phyloP scores from a whole-genome alignment of 1,284 basidiomycete species.

The Cutaneotrichosporon sp. region DNA sequence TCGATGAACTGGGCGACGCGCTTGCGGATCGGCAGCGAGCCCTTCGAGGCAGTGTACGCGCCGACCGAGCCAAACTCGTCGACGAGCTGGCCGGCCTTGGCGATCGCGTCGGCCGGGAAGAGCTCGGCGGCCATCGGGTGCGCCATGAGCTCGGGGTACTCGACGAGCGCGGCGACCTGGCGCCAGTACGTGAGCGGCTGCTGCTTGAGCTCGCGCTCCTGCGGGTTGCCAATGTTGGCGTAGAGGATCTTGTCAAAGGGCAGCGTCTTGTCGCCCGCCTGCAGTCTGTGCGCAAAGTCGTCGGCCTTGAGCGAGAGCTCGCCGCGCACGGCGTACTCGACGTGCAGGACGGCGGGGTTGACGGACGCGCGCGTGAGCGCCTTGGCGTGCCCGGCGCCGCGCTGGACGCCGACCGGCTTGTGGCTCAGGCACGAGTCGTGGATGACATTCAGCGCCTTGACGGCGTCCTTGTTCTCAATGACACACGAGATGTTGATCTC shows the following conservation, averaged over 20 bases:
- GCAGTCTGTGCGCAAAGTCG: constrained; percentile 66
- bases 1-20: constrained; percentile 84
- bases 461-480: constrained; percentile 79
- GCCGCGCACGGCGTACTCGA: constrained; percentile 93
- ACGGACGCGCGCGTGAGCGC: constrained; percentile 35
- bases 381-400: constrained; percentile 14
- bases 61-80: constrained; percentile 85
- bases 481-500: constrained; percentile 91
- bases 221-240: constrained; percentile 95
- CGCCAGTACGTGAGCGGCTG: constrained; percentile 85
- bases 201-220: constrained; percentile 89
- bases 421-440: constrained; percentile 76
- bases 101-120: constrained; percentile 82
- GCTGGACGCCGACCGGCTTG: neutral
- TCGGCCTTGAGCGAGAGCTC: constrained; percentile 92
- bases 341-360: constrained; percentile 79
- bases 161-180: constrained; percentile 64
- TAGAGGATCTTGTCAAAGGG: constrained; percentile 85
- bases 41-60: constrained; percentile 92
- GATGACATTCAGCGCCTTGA: constrained; percentile 96
- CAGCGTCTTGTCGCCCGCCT: constrained; percentile 60
- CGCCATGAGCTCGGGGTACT: constrained; percentile 80
- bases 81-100: constrained; percentile 74
- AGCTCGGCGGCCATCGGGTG: constrained; percentile 63
- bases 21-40: constrained; percentile 78